Evolutionary conservation across 345 rosid species (phyloP), one percentile per base, ranked within the genome.

Genomic region (Mallotus nudiflorus): DNA sequence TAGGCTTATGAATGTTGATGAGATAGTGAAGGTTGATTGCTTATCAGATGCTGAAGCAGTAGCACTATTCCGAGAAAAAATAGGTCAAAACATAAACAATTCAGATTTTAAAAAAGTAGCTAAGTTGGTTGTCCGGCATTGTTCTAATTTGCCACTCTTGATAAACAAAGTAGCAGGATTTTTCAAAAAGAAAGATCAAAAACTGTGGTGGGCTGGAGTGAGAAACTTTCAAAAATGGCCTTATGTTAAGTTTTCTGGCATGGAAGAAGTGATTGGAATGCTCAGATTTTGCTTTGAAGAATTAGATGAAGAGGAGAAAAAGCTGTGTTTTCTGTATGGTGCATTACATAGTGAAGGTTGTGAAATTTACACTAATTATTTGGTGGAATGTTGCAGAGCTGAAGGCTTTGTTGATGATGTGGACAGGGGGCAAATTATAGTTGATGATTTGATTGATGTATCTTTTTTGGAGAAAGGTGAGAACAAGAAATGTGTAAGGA

Each of bases 301-400:
- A 22, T 42, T 79, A 48, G 68, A 67, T 13, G 16, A 45, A 15
- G 61, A 75, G 55, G 67, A 65, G 18, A 45, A 64, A 52, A 75
- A 68, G 59, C 27, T 3, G 0, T 80, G 80, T 49, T 80, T 80
- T 48, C 31, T 80, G 6, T 71, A 75, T 29, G 62, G 77, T 33
- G 69, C 80, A 3, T 42, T 80, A 16, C 69, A 67, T 53, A 74
- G 75, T 0, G 80, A 69, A 33, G 72, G 53, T 19, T 31, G n/a
- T 6, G 76, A 63, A 3, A 80, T 80, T 12, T 64, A 54, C 9
- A 61, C 55, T 25, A 74, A 80, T 42, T 72, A 75, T 59, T 37
- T 72, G 66, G 40, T 80, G 14, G 74, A 75, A 59, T 75, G 80
- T 33, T 75, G 83, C 75, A 27, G n/a, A n/a, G n/a, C n/a, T n/a